Percentiles rank a stretch among this genome's conserved stretches.
These are phyloP conservation scores for Penicillium brevicompactum DNA, from an alignment of 2,329 filamentous ascomycete genomes.

Conservation along the genomic window DNA sequence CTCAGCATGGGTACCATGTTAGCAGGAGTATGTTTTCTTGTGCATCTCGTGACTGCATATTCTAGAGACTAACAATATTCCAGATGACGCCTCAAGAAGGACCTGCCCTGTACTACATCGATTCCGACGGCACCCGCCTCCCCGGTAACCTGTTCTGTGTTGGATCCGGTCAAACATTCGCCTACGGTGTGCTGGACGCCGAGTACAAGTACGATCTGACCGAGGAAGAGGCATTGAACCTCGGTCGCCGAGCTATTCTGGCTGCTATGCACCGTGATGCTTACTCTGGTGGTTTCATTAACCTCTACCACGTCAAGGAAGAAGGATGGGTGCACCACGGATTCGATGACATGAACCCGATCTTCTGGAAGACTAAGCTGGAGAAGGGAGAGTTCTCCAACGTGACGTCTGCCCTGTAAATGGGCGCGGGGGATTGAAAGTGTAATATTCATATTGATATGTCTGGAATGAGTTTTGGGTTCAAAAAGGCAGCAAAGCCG, in stretches of 20 bases:
- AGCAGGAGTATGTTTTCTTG: conserved; percentile 77
- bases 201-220: conserved; percentile 89
- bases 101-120: conserved; percentile 97
- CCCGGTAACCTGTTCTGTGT: conserved; percentile 97
- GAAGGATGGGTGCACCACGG: conserved; percentile 98
- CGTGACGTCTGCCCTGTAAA: conserved; percentile 72
- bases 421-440: conserved; percentile 10
- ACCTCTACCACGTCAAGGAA: conserved; percentile 98
- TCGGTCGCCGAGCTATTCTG: conserved; percentile 88
- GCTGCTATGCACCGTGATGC: conserved; percentile 96
- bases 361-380: conserved; percentile 99
- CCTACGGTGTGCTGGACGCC: conserved; percentile 95
- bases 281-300: conserved; percentile 98
- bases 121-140: conserved; percentile 91
- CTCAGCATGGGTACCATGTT: conserved; percentile 99
- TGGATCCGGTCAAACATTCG: conserved; percentile 96
- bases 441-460: conserved; percentile 24
- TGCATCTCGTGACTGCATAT: conserved; percentile 53
- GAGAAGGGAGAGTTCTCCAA: conserved; percentile 98
- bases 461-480: conserved; percentile 5
- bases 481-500: not conserved
- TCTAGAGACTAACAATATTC: not conserved
- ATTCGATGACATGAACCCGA: conserved; percentile 96
- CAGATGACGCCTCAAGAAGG: conserved; percentile 74
- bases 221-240: conserved; percentile 84